Evolutionary conservation across 1,284 basidiomycete genomes (phyloP).

Genomic region (Kalmanozyma brasiliensis): DNA sequence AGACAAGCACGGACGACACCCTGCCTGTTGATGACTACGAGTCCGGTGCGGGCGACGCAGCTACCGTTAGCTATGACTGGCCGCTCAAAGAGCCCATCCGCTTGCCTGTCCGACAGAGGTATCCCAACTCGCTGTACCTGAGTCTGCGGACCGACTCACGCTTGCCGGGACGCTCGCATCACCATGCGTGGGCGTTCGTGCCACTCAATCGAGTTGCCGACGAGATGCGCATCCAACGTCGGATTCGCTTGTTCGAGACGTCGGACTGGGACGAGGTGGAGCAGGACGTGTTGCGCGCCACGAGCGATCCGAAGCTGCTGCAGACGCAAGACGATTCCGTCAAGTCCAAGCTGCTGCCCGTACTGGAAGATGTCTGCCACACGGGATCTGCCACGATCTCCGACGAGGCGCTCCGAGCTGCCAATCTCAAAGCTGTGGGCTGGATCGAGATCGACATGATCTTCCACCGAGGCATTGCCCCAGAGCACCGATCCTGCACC

Average conservation of each 20-base stretch:
- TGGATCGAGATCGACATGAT: constrained; percentile 56
- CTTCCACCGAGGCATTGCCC: constrained; percentile 54
- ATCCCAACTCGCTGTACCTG: constrained; percentile 46
- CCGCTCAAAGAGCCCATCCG: constrained; percentile 42
- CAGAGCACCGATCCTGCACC: constrained; percentile 48
- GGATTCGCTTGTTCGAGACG: constrained; percentile 47
- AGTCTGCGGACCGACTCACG: constrained; percentile 54
- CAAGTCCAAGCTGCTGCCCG: constrained; percentile 31
- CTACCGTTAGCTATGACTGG: constrained; percentile 45
- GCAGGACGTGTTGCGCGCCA: constrained; percentile 52
- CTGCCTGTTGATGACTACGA: constrained; percentile 41
- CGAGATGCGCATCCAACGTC: constrained; percentile 33
- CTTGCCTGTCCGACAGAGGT: constrained; percentile 47
- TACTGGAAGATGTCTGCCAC: constrained; percentile 52
- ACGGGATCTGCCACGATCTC: constrained; percentile 19
- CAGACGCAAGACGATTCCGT: constrained; percentile 9
- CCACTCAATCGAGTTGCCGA: constrained; percentile 55
- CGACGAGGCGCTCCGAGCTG: constrained; percentile 24
- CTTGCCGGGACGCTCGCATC: constrained; percentile 49
- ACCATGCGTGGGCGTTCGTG: constrained; percentile 48
- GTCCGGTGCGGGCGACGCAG: constrained; percentile 27
- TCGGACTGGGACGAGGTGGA: constrained; percentile 49
- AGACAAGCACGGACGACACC: constrained; percentile 36
- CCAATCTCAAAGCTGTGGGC: constrained; percentile 41
- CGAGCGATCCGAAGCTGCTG: constrained; percentile 33